phyloP scores from a whole-genome alignment of 768 basidiomycete genomes.

The Sporobolomyces phaffii region DNA sequence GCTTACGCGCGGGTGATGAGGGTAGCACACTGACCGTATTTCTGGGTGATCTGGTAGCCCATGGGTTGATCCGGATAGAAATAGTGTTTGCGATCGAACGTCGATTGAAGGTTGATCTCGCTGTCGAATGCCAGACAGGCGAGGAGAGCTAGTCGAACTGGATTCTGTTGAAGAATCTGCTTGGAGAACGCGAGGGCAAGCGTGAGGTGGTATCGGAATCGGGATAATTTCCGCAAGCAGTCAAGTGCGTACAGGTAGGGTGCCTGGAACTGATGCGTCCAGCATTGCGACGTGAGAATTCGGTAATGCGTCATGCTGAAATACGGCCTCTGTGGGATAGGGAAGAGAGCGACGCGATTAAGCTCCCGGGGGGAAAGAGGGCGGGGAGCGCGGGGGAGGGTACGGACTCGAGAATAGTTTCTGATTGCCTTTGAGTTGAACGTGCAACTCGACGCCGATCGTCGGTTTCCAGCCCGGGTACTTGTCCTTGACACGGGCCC shows the following conservation, averaged over 20 bases:
- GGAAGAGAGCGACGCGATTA: neutral
- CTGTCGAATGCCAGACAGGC: slow-evolving; percentile 68
- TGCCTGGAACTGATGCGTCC: slow-evolving; percentile 90
- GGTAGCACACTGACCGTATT: slow-evolving; percentile 59
- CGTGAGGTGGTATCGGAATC: neutral
- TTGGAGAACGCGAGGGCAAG: slow-evolving; percentile 9
- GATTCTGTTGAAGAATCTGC: slow-evolving; percentile 43
- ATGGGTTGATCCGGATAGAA: slow-evolving; percentile 91
- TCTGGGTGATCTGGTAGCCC: slow-evolving; percentile 96
- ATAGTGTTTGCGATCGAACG: slow-evolving; percentile 94
- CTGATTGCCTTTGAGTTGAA: slow-evolving; percentile 75
- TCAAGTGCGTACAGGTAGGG: slow-evolving; percentile 64
- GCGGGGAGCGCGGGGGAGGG: neutral
- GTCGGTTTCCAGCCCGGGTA: slow-evolving; percentile 70
- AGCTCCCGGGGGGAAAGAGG: neutral
- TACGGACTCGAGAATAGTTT: slow-evolving; percentile 79
- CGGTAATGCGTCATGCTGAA: slow-evolving; percentile 54
- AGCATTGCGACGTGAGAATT: slow-evolving; percentile 70
- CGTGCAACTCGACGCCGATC: slow-evolving; percentile 91
- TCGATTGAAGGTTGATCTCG: slow-evolving; percentile 47
- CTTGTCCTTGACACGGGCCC: neutral
- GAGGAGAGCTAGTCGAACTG: slow-evolving; percentile 68
- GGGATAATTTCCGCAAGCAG: no score
- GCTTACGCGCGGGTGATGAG: neutral
- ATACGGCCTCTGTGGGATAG: slow-evolving; percentile 49